These are phyloP conservation scores for Starmera stellimalicola DNA, from an alignment of 1,139 yeast species.

Conservation along the genomic window DNA sequence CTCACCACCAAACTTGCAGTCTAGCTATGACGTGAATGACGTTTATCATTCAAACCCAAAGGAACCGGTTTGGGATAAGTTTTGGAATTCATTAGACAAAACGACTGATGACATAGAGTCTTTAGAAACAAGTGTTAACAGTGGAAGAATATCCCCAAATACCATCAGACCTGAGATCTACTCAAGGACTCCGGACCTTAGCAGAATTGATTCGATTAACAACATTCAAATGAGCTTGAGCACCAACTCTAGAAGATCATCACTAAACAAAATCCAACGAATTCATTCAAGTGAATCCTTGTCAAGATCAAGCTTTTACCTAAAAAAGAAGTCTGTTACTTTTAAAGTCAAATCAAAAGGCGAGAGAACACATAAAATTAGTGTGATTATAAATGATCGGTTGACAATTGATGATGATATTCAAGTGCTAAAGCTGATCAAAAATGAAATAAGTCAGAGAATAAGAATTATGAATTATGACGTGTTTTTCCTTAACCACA, in stretches of 20 bases:
- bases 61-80: conserved; percentile 27
- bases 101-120: conserved; percentile 18
- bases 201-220: conserved; percentile 7
- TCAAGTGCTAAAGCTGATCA: conserved; percentile 17
- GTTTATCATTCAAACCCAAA: neutral
- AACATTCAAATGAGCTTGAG: conserved; percentile 2
- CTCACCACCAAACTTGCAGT: neutral
- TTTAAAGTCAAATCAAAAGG: conserved; percentile 13
- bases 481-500: conserved; percentile 19
- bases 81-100: conserved; percentile 29
- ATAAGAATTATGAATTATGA: conserved; percentile 26
- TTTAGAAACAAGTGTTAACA: conserved; percentile 13
- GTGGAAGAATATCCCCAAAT: conserved; percentile 1
- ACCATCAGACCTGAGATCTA: neutral
- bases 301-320: conserved; percentile 13
- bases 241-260: neutral
- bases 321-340: conserved; percentile 10
- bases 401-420: conserved; percentile 13
- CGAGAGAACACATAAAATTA: conserved; percentile 12
- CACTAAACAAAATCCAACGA: conserved; percentile 5
- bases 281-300: conserved; percentile 15
- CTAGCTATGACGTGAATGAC: neutral
- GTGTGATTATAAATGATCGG: conserved; percentile 14
- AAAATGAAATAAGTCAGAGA: conserved; percentile 19
- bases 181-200: neutral